Conservation (phyloP, 768 basidiomycete species). For the Macrolepiota dolichaula region DNA sequence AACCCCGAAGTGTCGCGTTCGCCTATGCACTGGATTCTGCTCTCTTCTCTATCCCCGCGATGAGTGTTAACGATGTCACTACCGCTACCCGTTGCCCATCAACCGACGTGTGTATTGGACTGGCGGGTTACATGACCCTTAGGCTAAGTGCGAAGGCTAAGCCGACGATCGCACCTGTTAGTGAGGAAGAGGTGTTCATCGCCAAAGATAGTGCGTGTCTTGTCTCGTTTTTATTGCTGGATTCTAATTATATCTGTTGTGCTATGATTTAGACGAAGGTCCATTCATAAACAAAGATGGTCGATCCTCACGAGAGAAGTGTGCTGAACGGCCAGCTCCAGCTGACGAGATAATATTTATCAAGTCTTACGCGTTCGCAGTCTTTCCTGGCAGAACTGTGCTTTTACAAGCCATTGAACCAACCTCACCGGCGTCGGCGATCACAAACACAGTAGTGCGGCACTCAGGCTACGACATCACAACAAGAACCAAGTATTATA, state of each 20-base stretch:
- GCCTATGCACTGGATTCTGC: conserved; percentile 82
- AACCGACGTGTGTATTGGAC: conserved; percentile 38
- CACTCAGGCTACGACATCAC: not conserved
- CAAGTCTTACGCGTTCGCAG: conserved; percentile 74
- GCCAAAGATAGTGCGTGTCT: conserved; percentile 70
- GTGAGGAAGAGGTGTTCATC: conserved; percentile 64
- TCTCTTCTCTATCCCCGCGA: conserved; percentile 62
- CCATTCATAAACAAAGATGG: conserved; percentile 61
- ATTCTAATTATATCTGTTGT: not conserved
- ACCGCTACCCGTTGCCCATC: conserved; percentile 42
- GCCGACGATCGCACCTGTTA: conserved; percentile 53
- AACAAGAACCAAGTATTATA: conserved; percentile 36
- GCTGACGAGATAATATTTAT: conserved; percentile 85
- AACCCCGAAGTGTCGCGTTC: conserved; percentile 60
- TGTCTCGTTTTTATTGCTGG: not conserved
- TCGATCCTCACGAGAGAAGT: conserved; percentile 41
- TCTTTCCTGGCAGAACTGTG: conserved; percentile 68
- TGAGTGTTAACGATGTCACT: conserved; percentile 55
- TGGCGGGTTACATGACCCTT: conserved; percentile 84
- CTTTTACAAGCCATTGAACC: conserved; percentile 24
- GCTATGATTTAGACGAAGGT: conserved; percentile 53
- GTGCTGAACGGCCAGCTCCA: conserved; percentile 71
- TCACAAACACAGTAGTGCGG: not conserved
- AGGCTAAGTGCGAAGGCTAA: conserved; percentile 75
- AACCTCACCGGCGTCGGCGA: conserved; percentile 5